These are phyloP conservation scores for Staphylotrichum tortipilum DNA, from an alignment of 495 filamentous ascomycete species.

Conservation along the genomic window DNA sequence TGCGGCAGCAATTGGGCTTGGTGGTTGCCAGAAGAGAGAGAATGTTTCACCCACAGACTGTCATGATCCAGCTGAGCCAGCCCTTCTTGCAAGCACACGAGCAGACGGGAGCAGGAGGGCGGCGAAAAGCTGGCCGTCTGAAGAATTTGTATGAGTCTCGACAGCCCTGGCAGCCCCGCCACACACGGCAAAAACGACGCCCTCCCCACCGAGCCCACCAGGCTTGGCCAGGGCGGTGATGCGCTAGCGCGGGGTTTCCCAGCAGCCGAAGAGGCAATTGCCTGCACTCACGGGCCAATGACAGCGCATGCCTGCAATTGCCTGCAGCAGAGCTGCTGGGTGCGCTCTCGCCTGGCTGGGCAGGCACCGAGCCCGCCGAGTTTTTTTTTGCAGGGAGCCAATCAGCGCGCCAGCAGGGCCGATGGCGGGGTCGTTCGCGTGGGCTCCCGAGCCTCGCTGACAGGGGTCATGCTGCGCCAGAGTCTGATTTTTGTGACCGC, in stretches of 20 bases:
- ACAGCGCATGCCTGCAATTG: too few species aligned
- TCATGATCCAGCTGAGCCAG: constrained; percentile 10
- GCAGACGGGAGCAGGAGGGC: too few species aligned
- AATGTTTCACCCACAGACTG: background rate
- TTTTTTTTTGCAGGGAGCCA: constrained; percentile 18
- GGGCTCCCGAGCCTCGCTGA: background rate
- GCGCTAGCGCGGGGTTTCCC: constrained; percentile 18
- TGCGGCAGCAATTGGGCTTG: background rate
- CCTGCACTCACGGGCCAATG: background rate
- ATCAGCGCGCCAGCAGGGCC: constrained; percentile 4
- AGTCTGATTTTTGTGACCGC: constrained; percentile 3
- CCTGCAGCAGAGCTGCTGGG: too few species aligned
- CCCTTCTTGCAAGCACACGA: constrained; percentile 10
- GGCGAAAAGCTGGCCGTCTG: background rate
- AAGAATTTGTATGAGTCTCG: constrained; percentile 11
- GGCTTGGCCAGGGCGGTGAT: constrained; percentile 15
- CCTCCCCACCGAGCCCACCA: constrained; percentile 9
- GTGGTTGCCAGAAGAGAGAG: constrained; percentile 4
- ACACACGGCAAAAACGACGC: constrained; percentile 6
- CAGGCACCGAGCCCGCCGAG: constrained; percentile 7
- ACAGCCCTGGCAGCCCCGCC: constrained; percentile 19
- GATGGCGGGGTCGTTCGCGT: constrained; percentile 3
- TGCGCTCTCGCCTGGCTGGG: too few species aligned
- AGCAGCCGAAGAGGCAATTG: background rate
- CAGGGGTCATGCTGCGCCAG: constrained; percentile 6